Conservation (phyloP, 371 early-diverging fungal species). For the Circinella minor region DNA sequence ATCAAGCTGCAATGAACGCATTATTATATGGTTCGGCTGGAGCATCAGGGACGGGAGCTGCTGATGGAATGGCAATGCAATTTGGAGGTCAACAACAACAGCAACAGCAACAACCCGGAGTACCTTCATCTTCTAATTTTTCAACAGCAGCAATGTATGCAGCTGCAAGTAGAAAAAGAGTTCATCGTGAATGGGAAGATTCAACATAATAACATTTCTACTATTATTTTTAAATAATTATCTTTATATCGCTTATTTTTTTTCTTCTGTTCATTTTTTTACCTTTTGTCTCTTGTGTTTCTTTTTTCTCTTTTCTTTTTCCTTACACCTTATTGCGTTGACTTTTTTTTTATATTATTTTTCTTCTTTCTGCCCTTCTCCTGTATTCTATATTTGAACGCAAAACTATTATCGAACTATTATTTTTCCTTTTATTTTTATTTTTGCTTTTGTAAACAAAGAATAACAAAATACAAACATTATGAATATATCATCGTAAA, state of each 20-base stretch:
- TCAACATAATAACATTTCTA: conserved; percentile 12
- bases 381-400: conserved; percentile 5
- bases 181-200: conserved; percentile 26
- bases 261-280: conserved; percentile 8
- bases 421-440: not conserved
- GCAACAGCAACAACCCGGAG: conserved; percentile 13
- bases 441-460: not conserved
- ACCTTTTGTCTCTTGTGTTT: not conserved
- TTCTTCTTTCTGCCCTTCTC: not conserved
- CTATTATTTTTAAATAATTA: not conserved
- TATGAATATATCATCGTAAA: not conserved
- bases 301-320: not conserved
- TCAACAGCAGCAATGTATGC: conserved; percentile 23
- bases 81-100: conserved; percentile 1
- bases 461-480: not conserved
- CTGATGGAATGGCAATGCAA: conserved; percentile 4
- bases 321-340: not conserved
- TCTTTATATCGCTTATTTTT: conserved; percentile 4
- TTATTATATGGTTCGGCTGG: conserved; percentile 17
- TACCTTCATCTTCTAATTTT: conserved; percentile 10
- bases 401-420: not conserved
- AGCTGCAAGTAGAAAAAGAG: conserved; percentile 19
- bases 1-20: conserved; percentile 24
- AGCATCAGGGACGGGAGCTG: conserved; percentile 2
- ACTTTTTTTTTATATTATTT: not conserved